Conservation (phyloP, 805 yeast genomes). For the Lipomyces starkeyi region DNA sequence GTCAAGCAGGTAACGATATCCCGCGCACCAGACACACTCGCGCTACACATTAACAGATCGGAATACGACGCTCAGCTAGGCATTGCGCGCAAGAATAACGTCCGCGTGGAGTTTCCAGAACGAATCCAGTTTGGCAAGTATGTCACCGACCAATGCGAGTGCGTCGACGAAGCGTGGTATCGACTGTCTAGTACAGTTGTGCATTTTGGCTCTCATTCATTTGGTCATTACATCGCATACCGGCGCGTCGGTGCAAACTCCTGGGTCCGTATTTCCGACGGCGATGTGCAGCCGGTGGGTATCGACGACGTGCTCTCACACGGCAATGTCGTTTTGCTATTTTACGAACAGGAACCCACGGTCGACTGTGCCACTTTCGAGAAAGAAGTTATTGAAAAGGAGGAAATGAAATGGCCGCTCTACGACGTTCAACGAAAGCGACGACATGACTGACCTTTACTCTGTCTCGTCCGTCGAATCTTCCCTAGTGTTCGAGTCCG, state of each 20-base stretch:
- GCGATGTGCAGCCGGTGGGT: constrained; percentile 76
- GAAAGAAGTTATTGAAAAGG: constrained; percentile 3
- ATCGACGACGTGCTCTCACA: constrained; percentile 86
- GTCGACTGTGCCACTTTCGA: neutral
- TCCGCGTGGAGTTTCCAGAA: constrained; percentile 77
- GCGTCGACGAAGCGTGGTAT: constrained; percentile 51
- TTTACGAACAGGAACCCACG: constrained; percentile 58
- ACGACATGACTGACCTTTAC: constrained; percentile 10
- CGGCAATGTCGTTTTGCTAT: constrained; percentile 85
- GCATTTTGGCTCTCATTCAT: constrained; percentile 94
- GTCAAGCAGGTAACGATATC: constrained; percentile 81
- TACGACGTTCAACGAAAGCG: constrained; percentile 14
- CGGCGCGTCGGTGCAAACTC: constrained; percentile 72
- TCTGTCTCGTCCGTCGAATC: constrained; percentile 5
- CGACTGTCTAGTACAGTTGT: constrained; percentile 82
- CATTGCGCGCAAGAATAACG: constrained; percentile 79
- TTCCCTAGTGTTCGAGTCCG: neutral
- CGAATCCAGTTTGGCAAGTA: constrained; percentile 57
- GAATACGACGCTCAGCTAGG: constrained; percentile 89
- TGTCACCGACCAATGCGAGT: neutral
- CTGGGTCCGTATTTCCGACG: constrained; percentile 97
- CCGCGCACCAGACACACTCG: constrained; percentile 80
- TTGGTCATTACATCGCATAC: constrained; percentile 92
- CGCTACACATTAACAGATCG: constrained; percentile 89
- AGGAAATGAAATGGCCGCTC: constrained; percentile 12